Evolutionary conservation across 495 filamentous ascomycete species (phyloP).

Genomic region (Hypoxylon trugodes): DNA sequence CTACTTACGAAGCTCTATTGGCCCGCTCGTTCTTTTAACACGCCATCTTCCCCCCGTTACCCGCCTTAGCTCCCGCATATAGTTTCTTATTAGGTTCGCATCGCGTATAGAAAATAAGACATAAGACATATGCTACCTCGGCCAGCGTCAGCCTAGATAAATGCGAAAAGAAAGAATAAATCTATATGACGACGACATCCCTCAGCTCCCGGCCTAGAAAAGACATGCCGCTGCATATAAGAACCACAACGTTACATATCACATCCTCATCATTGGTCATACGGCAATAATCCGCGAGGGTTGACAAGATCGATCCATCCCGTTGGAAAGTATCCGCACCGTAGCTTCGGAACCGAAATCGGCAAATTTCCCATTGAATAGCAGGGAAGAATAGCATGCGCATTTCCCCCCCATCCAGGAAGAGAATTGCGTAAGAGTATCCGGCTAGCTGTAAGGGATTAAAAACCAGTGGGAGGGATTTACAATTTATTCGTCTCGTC

Average conservation of each 20-base stretch:
- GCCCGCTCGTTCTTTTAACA: slow-evolving; percentile 17
- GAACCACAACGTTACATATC: not conserved
- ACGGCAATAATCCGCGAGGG: not conserved
- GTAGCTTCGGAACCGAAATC: not conserved
- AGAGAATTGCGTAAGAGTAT: no score
- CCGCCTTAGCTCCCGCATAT: slow-evolving; percentile 2
- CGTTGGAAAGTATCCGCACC: not conserved
- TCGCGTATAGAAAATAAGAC: slow-evolving; percentile 10
- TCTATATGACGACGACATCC: not conserved
- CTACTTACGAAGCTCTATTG: slow-evolving; percentile 5
- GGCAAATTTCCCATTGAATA: not conserved
- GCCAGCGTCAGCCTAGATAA: no score
- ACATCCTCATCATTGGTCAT: not conserved
- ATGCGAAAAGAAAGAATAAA: slow-evolving; percentile 2
- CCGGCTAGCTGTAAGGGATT: no score
- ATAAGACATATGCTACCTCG: slow-evolving; percentile 11
- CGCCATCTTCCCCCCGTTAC: slow-evolving; percentile 2
- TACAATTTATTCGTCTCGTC: not conserved
- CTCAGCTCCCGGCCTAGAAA: not conserved
- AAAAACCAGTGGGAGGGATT: no score
- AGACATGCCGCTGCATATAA: not conserved
- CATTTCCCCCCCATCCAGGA: no score
- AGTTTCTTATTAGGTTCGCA: not conserved
- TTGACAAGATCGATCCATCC: not conserved
- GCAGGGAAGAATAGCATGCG: no score